These are phyloP conservation scores for Gymnopilus junonius DNA, from an alignment of 768 basidiomycete species.

Conservation along the genomic window DNA sequence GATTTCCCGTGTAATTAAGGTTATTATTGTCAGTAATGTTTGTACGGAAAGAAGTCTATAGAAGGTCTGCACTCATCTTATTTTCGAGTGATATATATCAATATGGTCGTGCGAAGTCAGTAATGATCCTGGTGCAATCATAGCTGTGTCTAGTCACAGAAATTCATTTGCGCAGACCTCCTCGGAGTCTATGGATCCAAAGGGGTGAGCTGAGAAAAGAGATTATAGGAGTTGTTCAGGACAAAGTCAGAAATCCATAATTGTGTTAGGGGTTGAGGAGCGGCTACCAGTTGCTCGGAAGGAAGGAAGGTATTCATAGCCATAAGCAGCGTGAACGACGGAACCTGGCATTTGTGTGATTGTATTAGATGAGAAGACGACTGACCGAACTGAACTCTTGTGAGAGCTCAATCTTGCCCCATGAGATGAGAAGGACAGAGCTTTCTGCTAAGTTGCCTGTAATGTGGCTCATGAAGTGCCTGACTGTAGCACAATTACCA, in stretches of 20 bases:
- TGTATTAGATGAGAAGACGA: not conserved
- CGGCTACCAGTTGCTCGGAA: not conserved
- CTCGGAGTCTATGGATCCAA: not conserved
- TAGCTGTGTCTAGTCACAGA: not conserved
- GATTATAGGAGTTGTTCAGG: not conserved
- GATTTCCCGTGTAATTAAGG: slow-evolving; percentile 5
- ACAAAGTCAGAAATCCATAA: not conserved
- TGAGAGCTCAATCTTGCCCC: not conserved
- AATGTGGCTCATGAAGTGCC: not conserved
- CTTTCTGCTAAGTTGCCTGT: not conserved
- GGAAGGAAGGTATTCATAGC: not conserved
- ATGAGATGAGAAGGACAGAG: not conserved
- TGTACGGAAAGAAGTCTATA: not conserved
- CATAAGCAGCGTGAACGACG: not conserved
- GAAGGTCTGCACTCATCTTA: not conserved
- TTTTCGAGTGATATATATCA: not conserved
- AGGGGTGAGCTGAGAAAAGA: not conserved
- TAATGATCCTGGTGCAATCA: not conserved
- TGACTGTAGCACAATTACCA: not conserved
- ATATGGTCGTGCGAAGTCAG: not conserved
- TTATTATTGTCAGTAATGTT: slow-evolving; percentile 1
- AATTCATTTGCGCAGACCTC: not conserved
- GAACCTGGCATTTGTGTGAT: not conserved
- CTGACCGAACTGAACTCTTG: not conserved
- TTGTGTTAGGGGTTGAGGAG: not conserved